Percentiles rank a stretch among this genome's conserved stretches.
phyloP scores from a whole-genome alignment of 805 yeast species.

The Huiozyma naganishii region DNA sequence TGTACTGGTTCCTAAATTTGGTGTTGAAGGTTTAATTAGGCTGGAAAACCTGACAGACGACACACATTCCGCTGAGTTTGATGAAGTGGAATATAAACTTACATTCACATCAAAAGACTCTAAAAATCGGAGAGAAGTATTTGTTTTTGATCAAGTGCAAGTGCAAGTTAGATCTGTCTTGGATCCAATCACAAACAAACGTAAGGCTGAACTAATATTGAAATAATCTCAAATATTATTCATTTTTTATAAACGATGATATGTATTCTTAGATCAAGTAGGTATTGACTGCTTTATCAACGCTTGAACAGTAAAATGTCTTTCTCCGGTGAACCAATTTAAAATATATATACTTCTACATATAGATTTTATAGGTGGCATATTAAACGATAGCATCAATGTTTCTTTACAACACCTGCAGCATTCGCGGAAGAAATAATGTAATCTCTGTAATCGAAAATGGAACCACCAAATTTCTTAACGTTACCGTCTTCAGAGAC shows the following conservation, averaged over 20 bases:
- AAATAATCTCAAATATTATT: conserved; percentile 25
- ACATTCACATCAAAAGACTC: conserved; percentile 39
- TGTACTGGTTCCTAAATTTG: conserved; percentile 88
- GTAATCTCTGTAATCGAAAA: conserved; percentile 81
- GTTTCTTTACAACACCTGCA: conserved; percentile 86
- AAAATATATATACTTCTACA: background rate
- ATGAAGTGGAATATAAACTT: conserved; percentile 69
- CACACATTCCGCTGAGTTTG: conserved; percentile 48
- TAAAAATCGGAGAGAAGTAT: conserved; percentile 39
- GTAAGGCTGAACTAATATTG: conserved; percentile 71
- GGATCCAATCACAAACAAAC: conserved; percentile 83
- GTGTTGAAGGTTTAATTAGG: conserved; percentile 87
- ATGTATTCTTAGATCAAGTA: no score
- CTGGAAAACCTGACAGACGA: conserved; percentile 63
- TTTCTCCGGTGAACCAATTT: no score
- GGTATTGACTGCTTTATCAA: no score
- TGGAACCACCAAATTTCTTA: conserved; percentile 65
- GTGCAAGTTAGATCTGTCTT: conserved; percentile 75
- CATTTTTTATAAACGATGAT: background rate
- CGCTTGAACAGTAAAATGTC: no score
- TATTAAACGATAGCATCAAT: conserved; percentile 29
- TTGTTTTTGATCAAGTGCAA: conserved; percentile 74
- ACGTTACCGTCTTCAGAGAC: conserved; percentile 84
- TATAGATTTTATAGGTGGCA: no score
- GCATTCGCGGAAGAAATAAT: conserved; percentile 68